Conservation (phyloP, 139 green algal genomes). For the Picochlorum sp. region DNA sequence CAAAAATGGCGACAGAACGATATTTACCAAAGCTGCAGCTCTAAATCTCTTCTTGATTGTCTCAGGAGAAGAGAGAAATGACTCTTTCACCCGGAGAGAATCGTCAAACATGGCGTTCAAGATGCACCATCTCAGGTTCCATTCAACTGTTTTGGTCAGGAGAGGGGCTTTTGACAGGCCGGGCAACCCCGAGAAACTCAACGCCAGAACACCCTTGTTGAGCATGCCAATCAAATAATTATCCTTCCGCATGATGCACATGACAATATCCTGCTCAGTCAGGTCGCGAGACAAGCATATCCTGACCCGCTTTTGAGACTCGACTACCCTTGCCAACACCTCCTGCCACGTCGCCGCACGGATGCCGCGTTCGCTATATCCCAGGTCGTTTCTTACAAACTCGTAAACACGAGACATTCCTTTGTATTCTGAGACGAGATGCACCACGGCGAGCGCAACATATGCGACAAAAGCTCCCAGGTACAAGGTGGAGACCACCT, state of each 20-base stretch:
- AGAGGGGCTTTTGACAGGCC: slow-evolving; percentile 46
- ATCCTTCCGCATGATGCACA: slow-evolving; percentile 88
- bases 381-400: slow-evolving; percentile 62
- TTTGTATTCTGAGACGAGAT: slow-evolving; percentile 43
- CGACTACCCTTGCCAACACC: slow-evolving; percentile 72
- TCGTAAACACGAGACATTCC: slow-evolving; percentile 48
- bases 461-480: slow-evolving; percentile 56
- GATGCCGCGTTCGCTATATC: slow-evolving; percentile 62
- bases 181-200: slow-evolving; percentile 42
- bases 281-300: slow-evolving; percentile 74
- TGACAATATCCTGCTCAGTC: slow-evolving; percentile 75
- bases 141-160: slow-evolving; percentile 91
- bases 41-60: slow-evolving; percentile 47
- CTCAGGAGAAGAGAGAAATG: slow-evolving; percentile 44
- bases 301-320: slow-evolving; percentile 56
- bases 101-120: slow-evolving; percentile 85
- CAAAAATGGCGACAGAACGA: slow-evolving; percentile 78
- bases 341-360: slow-evolving; percentile 75
- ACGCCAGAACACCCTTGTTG: slow-evolving; percentile 62
- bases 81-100: slow-evolving; percentile 51
- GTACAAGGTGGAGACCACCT: slow-evolving; percentile 51
- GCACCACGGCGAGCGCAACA: slow-evolving; percentile 36
- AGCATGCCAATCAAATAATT: slow-evolving; percentile 91
- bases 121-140: slow-evolving; percentile 83
- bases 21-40: slow-evolving; percentile 51